phyloP scores from a whole-genome alignment of 139 green algal species.

The Coelastrella sp. region DNA sequence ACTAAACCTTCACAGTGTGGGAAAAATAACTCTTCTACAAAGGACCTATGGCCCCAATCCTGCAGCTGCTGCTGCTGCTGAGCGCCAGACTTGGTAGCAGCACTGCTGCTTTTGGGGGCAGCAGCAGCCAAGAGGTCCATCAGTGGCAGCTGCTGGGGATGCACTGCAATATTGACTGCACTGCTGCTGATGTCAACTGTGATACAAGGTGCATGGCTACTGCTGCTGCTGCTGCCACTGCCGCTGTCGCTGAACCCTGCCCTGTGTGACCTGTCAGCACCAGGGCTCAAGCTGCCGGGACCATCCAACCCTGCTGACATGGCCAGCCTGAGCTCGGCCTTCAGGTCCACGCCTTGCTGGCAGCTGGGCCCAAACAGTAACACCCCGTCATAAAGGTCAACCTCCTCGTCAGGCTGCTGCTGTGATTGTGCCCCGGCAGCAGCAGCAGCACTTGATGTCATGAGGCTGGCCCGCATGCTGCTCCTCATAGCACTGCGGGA shows the following conservation, averaged over 20 bases:
- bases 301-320: neutral
- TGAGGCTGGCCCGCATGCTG: constrained; percentile 8
- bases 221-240: constrained; percentile 29
- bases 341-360: constrained; percentile 11
- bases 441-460: neutral
- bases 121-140: constrained; percentile 38
- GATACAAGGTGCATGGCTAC: neutral
- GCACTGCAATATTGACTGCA: constrained; percentile 40
- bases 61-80: constrained; percentile 38
- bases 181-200: constrained; percentile 24
- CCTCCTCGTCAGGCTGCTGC: constrained; percentile 13
- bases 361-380: neutral
- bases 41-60: constrained; percentile 59
- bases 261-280: no score
- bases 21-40: constrained; percentile 71
- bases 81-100: neutral
- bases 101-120: neutral
- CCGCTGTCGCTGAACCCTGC: neutral
- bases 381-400: neutral
- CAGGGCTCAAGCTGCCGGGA: neutral
- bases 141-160: constrained; percentile 56
- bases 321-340: constrained; percentile 41
- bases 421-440: neutral
- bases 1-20: constrained; percentile 67
- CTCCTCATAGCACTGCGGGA: constrained; percentile 6